phyloP scores from a whole-genome alignment of 2,329 filamentous ascomycete species.

The Colletotrichum destructivum region DNA sequence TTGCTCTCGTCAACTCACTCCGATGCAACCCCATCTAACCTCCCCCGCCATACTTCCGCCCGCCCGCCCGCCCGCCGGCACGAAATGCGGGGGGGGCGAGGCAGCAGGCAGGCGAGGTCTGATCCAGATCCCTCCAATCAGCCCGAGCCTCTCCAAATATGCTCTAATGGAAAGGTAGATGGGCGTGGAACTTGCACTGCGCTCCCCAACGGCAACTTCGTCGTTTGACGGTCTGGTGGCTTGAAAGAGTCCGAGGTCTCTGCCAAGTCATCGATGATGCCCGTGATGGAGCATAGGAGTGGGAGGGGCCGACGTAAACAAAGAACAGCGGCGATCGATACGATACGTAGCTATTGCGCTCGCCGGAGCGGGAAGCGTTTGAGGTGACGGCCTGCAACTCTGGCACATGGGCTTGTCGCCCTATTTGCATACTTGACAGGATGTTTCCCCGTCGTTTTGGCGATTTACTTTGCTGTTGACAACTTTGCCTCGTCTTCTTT shows the following conservation, averaged over 20 bases:
- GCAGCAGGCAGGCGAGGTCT: background rate
- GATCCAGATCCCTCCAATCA: background rate
- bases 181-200: background rate
- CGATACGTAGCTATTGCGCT: constrained; percentile 12
- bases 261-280: background rate
- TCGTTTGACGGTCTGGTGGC: background rate
- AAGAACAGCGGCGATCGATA: constrained; percentile 16
- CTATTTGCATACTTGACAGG: background rate
- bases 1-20: background rate
- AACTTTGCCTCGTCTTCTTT: background rate
- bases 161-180: constrained; percentile 19
- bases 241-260: background rate
- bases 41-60: background rate
- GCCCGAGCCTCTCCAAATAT: background rate
- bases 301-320: constrained; percentile 33
- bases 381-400: constrained; percentile 24
- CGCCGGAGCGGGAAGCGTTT: constrained; percentile 29
- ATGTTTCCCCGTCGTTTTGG: background rate
- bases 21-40: background rate
- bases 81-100: background rate
- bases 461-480: background rate
- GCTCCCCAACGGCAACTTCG: background rate
- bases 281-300: constrained; percentile 2
- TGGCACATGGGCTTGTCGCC: background rate
- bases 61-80: no score